phyloP scores from a whole-genome alignment of 2,329 filamentous ascomycete species.

The Sarocladium strictum region DNA sequence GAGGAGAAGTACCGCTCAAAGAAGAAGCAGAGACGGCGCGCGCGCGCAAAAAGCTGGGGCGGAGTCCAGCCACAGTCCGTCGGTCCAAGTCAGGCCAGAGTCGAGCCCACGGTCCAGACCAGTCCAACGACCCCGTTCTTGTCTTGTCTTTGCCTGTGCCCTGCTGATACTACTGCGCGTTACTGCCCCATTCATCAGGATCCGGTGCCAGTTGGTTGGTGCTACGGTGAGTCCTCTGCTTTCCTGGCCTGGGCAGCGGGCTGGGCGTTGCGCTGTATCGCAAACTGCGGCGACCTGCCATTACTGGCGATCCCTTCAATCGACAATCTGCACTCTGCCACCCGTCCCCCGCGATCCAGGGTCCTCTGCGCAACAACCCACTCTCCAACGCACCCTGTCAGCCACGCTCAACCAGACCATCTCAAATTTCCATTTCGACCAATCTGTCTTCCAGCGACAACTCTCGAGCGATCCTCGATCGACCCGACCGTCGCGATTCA shows the following conservation, averaged over 20 bases:
- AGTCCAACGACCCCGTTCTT: background rate
- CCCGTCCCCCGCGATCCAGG: constrained; percentile 1
- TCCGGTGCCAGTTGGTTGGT: background rate
- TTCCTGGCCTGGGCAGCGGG: background rate
- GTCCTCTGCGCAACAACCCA: constrained; percentile 1
- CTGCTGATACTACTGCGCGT: too few relatives aligned
- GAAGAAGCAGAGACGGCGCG: background rate
- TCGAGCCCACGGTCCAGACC: constrained; percentile 3
- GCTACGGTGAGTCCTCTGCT: background rate
- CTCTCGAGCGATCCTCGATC: background rate
- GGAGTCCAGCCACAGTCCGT: background rate
- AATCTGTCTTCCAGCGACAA: background rate
- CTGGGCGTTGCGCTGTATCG: background rate
- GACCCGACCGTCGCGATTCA: background rate
- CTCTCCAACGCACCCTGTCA: background rate
- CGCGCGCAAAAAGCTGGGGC: background rate
- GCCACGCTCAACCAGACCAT: background rate
- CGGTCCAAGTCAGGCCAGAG: background rate
- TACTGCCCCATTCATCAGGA: too few relatives aligned
- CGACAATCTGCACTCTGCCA: constrained; percentile 6
- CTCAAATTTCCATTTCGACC: background rate
- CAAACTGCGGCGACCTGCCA: background rate
- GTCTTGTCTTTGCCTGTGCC: background rate
- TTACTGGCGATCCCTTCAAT: constrained; percentile 7
- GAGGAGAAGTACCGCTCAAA: background rate